Percentiles rank a stretch among this genome's conserved stretches.
Evolutionary conservation across 2,329 filamentous ascomycete species (phyloP).

Genomic region (Penicillium sp.): DNA sequence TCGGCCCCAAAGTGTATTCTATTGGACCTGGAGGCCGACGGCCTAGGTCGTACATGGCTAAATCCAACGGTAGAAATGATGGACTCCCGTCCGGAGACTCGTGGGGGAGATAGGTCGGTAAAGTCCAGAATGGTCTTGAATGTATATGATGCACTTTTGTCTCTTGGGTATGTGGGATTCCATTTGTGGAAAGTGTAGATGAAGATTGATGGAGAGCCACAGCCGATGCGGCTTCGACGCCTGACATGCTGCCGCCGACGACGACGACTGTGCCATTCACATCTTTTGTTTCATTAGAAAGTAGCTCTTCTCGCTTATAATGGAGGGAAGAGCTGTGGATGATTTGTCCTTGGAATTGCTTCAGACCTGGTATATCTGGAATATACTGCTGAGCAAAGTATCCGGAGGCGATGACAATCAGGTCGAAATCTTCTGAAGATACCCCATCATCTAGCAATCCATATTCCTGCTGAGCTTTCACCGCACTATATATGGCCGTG

Average conservation of each 20-base stretch:
- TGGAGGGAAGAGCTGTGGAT: slow-evolving; percentile 69
- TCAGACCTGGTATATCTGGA: slow-evolving; percentile 44
- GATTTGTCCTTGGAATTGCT: slow-evolving; percentile 46
- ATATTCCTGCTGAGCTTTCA: not conserved
- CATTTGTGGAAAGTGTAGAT: slow-evolving; percentile 42
- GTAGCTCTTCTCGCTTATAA: slow-evolving; percentile 42
- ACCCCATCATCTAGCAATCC: not conserved
- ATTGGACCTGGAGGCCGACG: slow-evolving; percentile 59
- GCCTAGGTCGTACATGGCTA: slow-evolving; percentile 67
- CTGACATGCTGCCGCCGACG: slow-evolving; percentile 79
- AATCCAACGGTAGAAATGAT: slow-evolving; percentile 69
- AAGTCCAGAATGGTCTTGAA: slow-evolving; percentile 68
- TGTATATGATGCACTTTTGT: slow-evolving; percentile 64
- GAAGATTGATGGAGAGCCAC: slow-evolving; percentile 71
- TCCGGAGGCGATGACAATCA: slow-evolving; percentile 69
- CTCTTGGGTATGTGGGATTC: slow-evolving; percentile 41
- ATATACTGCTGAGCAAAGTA: slow-evolving; percentile 67
- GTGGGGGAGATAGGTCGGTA: slow-evolving; percentile 55
- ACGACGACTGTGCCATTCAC: slow-evolving; percentile 63
- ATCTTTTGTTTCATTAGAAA: slow-evolving; percentile 5
- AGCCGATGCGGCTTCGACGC: slow-evolving; percentile 71
- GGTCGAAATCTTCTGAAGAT: slow-evolving; percentile 56
- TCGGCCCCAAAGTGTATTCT: slow-evolving; percentile 62
- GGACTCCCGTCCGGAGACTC: slow-evolving; percentile 22
- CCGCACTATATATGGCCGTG: not conserved